These are phyloP conservation scores for Hibiscus tridactylites DNA, from an alignment of 345 rosid species.

Conservation along the genomic window DNA sequence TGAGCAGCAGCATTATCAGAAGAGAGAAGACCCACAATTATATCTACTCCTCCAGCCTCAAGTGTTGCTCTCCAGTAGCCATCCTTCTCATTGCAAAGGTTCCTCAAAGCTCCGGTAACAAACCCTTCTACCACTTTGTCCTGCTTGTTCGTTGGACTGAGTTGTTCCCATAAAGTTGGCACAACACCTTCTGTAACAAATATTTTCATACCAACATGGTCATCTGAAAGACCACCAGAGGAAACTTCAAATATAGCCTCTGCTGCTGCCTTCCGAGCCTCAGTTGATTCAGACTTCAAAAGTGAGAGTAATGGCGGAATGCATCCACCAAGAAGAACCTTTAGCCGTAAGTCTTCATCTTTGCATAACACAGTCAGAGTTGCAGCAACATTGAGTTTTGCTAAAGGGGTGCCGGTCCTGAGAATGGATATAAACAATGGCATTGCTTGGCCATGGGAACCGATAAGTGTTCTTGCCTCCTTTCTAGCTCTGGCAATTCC, in stretches of 20 bases:
- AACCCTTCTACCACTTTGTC: constrained; percentile 72
- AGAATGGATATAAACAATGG: constrained; percentile 75
- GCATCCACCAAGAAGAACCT: constrained; percentile 82
- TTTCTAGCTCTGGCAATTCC: constrained; percentile 59
- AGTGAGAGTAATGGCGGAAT: constrained; percentile 75
- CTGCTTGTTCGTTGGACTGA: constrained; percentile 45
- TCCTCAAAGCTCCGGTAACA: constrained; percentile 75
- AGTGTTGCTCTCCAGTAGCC: constrained; percentile 61
- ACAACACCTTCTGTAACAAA: constrained; percentile 81
- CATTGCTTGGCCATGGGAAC: constrained; percentile 73
- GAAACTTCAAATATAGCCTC: constrained; percentile 82
- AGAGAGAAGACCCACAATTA: constrained; percentile 59
- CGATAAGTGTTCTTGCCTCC: constrained; percentile 66
- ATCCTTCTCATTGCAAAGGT: constrained; percentile 67
- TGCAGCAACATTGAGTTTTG: constrained; percentile 69
- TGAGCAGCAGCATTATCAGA: constrained; percentile 68
- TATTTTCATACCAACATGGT: constrained; percentile 72
- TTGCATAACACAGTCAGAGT: constrained; percentile 27
- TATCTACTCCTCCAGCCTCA: constrained; percentile 64
- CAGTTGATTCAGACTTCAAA: constrained; percentile 60
- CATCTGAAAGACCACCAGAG: constrained; percentile 64
- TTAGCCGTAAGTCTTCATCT: constrained; percentile 22
- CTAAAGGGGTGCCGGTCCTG: constrained; percentile 53
- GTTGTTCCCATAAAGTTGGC: constrained; percentile 67
- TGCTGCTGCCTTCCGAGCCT: constrained; percentile 64